Evolutionary conservation across 805 yeast genomes (phyloP), one percentile per base, ranked within the genome.

Genomic region (Jamesozyma spencerorum): DNA sequence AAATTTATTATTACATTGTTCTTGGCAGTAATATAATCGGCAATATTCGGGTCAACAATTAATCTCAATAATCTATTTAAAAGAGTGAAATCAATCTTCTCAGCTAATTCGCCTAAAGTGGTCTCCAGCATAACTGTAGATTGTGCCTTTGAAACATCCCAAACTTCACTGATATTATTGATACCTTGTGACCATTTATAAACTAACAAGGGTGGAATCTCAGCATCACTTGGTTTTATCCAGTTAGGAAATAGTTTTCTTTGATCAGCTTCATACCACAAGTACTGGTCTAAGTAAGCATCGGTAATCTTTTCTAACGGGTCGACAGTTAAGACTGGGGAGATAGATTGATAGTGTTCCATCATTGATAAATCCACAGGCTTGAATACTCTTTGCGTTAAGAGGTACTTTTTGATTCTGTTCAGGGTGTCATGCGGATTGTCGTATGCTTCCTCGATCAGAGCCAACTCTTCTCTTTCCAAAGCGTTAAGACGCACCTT

Each of bases 371-470:
- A 55, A 1, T 79, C 77, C 2, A 81, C 85, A 43, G 92, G 97
- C 57, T 88, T 88, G 65, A 92, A 92, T 8, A 86, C 92, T 46
- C 97, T 70, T 58, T 88, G 96, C 0, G 96, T 84, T 42, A 87
- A 65, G 36, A 92, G 63, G 33, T 80, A 79, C 51, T 81, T 81
- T 62, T 92, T 92, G 41, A 92, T 75, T 46, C 95, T 74, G 13
- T 81, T 82, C 43, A 92, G 66, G 46, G 88, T 81, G 55, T 94
- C 97, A 58, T 87, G 95, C 0, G 99, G 99, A 50, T 86, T 85
- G 54, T 92, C 99, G 57, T 86, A 92, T 0, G 97, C 97, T 54
- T 87, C 94, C 55, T 92, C 98, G 36, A 92, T 86, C 46, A 90
- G 66, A 0, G 96, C 92, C 45, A 92, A 65, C 53, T 92, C 98